Conservation (phyloP, 176 grass and related monocot species). For the Rhynchospora tenuis region DNA sequence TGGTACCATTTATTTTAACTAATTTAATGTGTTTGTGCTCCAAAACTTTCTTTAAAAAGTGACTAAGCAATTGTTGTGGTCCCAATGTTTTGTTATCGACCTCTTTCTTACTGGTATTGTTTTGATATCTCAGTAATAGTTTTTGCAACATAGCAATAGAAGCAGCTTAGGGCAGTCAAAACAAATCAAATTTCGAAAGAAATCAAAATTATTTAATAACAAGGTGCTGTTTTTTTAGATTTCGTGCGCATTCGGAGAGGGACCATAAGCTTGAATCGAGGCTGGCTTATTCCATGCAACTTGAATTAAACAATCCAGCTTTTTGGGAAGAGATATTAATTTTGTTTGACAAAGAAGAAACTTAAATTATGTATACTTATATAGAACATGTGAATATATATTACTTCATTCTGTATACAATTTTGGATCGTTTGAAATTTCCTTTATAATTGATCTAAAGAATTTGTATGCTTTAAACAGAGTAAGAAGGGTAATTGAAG, state of each 20-base stretch:
- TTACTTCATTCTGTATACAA: not conserved
- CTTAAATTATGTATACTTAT: not conserved
- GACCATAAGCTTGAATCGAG: slow-evolving; percentile 3
- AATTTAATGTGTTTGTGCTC: not conserved
- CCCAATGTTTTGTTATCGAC: not conserved
- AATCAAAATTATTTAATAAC: not conserved
- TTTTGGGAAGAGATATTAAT: not conserved
- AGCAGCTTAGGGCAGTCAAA: not conserved
- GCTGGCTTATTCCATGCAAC: slow-evolving; percentile 10
- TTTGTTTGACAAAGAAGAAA: not conserved
- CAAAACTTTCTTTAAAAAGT: not conserved
- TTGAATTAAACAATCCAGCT: slow-evolving; percentile 4
- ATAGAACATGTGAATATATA: not conserved
- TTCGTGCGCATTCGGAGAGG: not conserved
- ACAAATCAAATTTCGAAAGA: not conserved
- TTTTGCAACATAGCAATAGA: not conserved
- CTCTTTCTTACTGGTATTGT: not conserved
- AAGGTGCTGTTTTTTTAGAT: not conserved
- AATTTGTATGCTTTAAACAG: not conserved
- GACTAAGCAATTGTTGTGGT: not conserved
- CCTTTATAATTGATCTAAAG: too few species aligned
- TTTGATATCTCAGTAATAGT: not conserved
- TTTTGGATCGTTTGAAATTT: too few species aligned
- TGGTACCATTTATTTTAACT: not conserved
- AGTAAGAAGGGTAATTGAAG: not conserved